Conservation (phyloP, 2,329 filamentous ascomycete genomes). For the Xylaria hypoxylon region DNA sequence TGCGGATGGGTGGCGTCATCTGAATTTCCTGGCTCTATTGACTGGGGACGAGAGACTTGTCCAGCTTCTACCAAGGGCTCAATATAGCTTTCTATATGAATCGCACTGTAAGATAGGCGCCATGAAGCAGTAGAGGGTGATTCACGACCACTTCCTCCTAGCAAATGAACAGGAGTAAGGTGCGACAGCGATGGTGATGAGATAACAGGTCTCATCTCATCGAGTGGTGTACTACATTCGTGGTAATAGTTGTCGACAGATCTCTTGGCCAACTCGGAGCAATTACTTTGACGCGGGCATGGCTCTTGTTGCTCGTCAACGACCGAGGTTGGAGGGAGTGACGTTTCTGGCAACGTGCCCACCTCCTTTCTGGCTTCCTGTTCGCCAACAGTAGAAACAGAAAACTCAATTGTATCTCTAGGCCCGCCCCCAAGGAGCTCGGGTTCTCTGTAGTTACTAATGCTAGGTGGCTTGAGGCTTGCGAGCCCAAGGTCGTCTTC, state of each 20-base stretch:
- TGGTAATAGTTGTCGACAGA: constrained; percentile 34
- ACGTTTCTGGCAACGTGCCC: constrained; percentile 15
- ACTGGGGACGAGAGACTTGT: constrained; percentile 26
- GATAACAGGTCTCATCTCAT: constrained; percentile 36
- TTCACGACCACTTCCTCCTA: constrained; percentile 36
- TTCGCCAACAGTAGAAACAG: constrained; percentile 46
- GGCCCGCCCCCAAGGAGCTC: constrained; percentile 56
- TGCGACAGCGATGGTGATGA: constrained; percentile 43
- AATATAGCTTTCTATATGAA: constrained; percentile 44
- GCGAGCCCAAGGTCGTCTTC: constrained; percentile 51
- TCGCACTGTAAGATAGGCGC: constrained; percentile 47
- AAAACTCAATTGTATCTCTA: constrained; percentile 63
- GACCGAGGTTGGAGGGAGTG: constrained; percentile 28
- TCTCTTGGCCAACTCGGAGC: constrained; percentile 26
- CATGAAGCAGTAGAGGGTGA: constrained; percentile 48
- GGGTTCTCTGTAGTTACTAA: constrained; percentile 46
- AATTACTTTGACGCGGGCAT: constrained; percentile 39
- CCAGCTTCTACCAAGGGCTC: constrained; percentile 37
- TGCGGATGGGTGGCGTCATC: constrained; percentile 1
- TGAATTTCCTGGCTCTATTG: constrained; percentile 18
- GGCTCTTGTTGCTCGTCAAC: constrained; percentile 21
- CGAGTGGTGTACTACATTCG: constrained; percentile 26
- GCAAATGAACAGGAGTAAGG: constrained; percentile 40
- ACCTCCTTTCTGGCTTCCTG: constrained; percentile 28
- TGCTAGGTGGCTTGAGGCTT: constrained; percentile 44